A percentile compares a stretch with the other conserved stretches of the same genome.
These are phyloP conservation scores for Ustilago vetiveriae DNA, from an alignment of 1,284 basidiomycete genomes.

Conservation along the genomic window DNA sequence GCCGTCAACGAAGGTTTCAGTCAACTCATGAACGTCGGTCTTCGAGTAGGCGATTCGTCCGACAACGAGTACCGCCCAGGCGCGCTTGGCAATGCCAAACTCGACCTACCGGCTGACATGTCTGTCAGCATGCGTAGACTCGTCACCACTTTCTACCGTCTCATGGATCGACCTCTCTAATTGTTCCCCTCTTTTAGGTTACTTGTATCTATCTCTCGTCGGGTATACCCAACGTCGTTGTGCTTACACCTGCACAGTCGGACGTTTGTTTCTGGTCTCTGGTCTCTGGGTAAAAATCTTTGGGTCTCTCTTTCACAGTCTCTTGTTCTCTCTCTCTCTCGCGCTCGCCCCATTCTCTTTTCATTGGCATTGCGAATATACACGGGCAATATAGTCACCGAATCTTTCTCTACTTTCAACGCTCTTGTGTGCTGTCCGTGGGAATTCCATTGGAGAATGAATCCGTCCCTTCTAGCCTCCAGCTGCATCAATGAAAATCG, in stretches of 20 bases:
- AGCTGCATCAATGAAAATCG: too few relatives aligned
- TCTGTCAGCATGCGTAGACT: slow-evolving; percentile 37
- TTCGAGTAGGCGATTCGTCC: slow-evolving; percentile 23
- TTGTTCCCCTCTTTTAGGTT: not conserved
- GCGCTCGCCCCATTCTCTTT: not conserved
- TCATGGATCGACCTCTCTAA: slow-evolving; percentile 37
- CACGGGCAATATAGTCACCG: slow-evolving; percentile 18
- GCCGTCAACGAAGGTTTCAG: slow-evolving; percentile 33
- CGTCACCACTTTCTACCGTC: slow-evolving; percentile 41
- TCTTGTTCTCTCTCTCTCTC: not conserved
- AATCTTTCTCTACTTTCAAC: not conserved
- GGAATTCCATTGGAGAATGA: too few relatives aligned
- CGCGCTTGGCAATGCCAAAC: slow-evolving; percentile 27
- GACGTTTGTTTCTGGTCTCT: too few relatives aligned
- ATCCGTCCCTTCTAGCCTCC: too few relatives aligned
- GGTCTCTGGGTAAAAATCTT: too few relatives aligned
- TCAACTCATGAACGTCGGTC: slow-evolving; percentile 44
- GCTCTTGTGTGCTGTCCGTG: too few relatives aligned
- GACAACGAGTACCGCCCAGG: slow-evolving; percentile 39
- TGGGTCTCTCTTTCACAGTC: not conserved
- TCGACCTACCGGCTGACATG: slow-evolving; percentile 37
- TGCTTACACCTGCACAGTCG: too few relatives aligned
- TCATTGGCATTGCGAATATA: not conserved
- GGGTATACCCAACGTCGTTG: slow-evolving; percentile 5
- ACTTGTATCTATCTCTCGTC: not conserved